Base-by-base conservation (phyloP, 2,329 filamentous ascomycete species). In the Proliferodiscus dingleyae region DNA sequence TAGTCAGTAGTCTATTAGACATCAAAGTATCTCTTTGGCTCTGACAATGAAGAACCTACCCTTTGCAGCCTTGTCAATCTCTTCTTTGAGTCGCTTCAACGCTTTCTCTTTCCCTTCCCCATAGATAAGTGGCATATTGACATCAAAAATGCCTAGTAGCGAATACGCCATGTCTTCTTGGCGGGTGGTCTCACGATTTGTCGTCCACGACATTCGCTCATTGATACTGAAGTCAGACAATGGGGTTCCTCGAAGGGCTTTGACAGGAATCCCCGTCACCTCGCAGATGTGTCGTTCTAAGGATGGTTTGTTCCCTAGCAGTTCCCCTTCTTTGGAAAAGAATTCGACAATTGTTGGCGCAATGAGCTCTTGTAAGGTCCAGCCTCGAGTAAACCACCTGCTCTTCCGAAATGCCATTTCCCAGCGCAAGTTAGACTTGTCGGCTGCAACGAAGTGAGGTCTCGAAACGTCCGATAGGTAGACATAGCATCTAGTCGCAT, bases 131-230 rank as follows among this genome's bases (percentile, higher is more conserved):
- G n/a, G n/a, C n/a, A n/a, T n/a, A n/a, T n/a, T n/a, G n/a, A n/a
- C n/a, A n/a, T n/a, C n/a, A n/a, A n/a, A n/a, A n/a, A n/a, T n/a
- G n/a, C n/a, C n/a, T n/a, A n/a, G n/a, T n/a, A n/a, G n/a, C 8
- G 62, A 71, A 30, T 73, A 74, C 0, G 69, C 68, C n/a, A 61
- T 61, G 30, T 73, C 71, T 43, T 74, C 70, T 0, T 45, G 4
- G 3, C 63, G 46, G 0, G 56, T 61, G 0, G 69, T 70, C 3
- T 56, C 24, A 0, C 69, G 60, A 8, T 51, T 41, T 4, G 61
- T 57, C 3, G 68, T 67, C 69, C 68, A 72, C 0, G 65, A 65
- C 64, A 72, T 36, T 50, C 48, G 42, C 40, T 54, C 38, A 37
- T 24, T 23, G 21, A 57, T 29, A 19, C 37, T 48, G 30, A 53